Conservation (phyloP, 495 filamentous ascomycete species). For the Aspergillus sclerotiicarbonarius region DNA sequence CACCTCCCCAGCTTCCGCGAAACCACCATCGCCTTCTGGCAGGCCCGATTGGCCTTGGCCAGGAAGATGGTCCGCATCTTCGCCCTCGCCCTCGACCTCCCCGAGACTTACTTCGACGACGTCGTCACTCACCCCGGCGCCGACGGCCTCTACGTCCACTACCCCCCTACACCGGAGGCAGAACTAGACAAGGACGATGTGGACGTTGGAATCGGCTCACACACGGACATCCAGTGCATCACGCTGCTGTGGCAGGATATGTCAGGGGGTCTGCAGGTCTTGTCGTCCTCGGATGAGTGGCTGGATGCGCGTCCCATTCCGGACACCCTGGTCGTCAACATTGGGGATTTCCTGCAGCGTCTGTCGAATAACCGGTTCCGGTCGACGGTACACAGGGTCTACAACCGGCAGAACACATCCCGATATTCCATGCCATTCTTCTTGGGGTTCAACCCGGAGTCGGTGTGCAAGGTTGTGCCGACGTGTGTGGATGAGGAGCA, state of each 20-base stretch:
- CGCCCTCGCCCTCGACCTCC: conserved; percentile 47
- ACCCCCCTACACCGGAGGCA: conserved; percentile 40
- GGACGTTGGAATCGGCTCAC: conserved; percentile 53
- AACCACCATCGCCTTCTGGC: conserved; percentile 47
- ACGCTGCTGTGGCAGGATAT: conserved; percentile 58
- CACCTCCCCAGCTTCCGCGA: conserved; percentile 49
- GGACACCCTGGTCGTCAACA: conserved; percentile 63
- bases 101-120: conserved; percentile 51
- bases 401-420: conserved; percentile 43
- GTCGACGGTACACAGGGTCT: conserved; percentile 59
- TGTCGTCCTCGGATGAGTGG: conserved; percentile 52
- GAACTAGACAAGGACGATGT: conserved; percentile 20
- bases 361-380: conserved; percentile 60
- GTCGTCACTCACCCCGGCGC: conserved; percentile 50
- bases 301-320: conserved; percentile 53
- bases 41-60: conserved; percentile 43
- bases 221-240: conserved; percentile 58
- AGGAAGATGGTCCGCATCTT: conserved; percentile 49
- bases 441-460: conserved; percentile 50
- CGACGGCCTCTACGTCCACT: conserved; percentile 51
- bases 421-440: conserved; percentile 63
- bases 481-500: conserved; percentile 52
- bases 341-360: conserved; percentile 63
- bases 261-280: conserved; percentile 52
- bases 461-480: conserved; percentile 46